Evolutionary conservation across 2,329 filamentous ascomycete genomes (phyloP).

Genomic region (Pseudogymnoascus sp.): DNA sequence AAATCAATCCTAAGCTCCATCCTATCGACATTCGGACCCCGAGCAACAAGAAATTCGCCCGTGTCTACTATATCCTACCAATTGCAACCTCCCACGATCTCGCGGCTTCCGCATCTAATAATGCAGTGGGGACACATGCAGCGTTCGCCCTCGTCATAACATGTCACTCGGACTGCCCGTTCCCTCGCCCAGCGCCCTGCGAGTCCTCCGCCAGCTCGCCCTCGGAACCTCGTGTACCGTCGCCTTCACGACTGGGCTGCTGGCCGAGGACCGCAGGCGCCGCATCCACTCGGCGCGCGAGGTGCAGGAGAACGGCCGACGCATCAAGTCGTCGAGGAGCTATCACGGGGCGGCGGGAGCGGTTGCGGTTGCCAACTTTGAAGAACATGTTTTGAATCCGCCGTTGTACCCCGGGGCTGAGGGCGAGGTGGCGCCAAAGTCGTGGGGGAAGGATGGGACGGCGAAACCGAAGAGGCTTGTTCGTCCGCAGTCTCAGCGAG

Average conservation of each 20-base stretch:
- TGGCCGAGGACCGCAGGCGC: conserved; percentile 49
- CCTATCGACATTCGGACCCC: neutral
- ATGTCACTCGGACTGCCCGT: conserved; percentile 42
- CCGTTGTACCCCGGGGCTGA: neutral
- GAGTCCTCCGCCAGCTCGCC: conserved; percentile 46
- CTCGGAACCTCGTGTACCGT: conserved; percentile 51
- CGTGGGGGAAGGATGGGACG: neutral
- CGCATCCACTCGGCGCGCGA: conserved; percentile 43
- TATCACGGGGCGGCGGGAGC: conserved; percentile 30
- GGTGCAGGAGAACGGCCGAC: conserved; percentile 45
- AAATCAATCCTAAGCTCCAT: neutral
- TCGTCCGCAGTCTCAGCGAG: neutral
- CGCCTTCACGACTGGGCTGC: conserved; percentile 32
- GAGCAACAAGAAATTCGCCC: neutral
- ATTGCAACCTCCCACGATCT: neutral
- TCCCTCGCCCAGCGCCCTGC: conserved; percentile 47
- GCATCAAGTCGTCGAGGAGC: conserved; percentile 36
- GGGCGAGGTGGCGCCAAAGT: neutral
- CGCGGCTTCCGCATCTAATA: neutral
- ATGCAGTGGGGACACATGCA: conserved; percentile 1
- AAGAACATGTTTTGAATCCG: conserved; percentile 13
- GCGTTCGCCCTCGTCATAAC: conserved; percentile 1
- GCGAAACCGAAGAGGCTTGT: neutral
- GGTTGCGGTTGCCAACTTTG: conserved; percentile 17
- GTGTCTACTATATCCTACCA: neutral